A percentile compares a stretch with the other conserved stretches of the same genome.
Conservation (phyloP, 257 asterid species). For the Fraxinus excelsior region DNA sequence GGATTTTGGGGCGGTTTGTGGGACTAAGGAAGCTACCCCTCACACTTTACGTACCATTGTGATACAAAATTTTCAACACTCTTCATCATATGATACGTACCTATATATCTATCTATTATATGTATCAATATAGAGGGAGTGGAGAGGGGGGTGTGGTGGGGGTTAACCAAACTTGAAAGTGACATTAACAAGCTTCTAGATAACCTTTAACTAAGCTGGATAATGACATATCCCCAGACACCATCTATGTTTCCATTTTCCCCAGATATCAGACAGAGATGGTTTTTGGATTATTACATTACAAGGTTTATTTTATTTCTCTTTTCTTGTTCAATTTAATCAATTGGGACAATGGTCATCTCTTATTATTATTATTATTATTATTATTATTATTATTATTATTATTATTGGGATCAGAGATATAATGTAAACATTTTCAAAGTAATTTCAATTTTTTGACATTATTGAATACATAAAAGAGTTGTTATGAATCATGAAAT, state of each 20-base stretch:
- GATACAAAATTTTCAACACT: slow-evolving; percentile 38
- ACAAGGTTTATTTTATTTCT: slow-evolving; percentile 20
- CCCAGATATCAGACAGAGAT: slow-evolving; percentile 35
- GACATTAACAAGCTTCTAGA: slow-evolving; percentile 61
- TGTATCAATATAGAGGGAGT: slow-evolving; percentile 12
- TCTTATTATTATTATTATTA: no score
- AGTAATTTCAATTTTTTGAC: no score
- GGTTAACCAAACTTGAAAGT: slow-evolving; percentile 56
- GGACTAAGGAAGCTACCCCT: slow-evolving; percentile 43
- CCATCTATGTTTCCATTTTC: slow-evolving; percentile 30
- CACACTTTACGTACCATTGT: slow-evolving; percentile 27
- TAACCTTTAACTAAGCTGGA: slow-evolving; percentile 48
- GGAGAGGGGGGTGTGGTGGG: slow-evolving; percentile 18
- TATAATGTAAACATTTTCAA: no score
- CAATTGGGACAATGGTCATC: slow-evolving; percentile 14
- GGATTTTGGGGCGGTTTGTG: slow-evolving; percentile 84
- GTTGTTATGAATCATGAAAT: no score
- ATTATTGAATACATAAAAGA: no score
- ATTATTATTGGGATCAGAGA: no score
- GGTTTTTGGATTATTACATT: slow-evolving; percentile 5
- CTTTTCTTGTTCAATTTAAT: slow-evolving; percentile 11
- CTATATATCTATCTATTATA: slow-evolving; percentile 5
- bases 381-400: no score
- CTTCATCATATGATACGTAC: slow-evolving; percentile 37
- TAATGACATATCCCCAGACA: slow-evolving; percentile 50